Percentiles rank a stretch among this genome's conserved stretches.
Evolutionary conservation across 202 grass and related monocot genomes (phyloP).

Genomic region (Schoenoplectus tabernaemontani): DNA sequence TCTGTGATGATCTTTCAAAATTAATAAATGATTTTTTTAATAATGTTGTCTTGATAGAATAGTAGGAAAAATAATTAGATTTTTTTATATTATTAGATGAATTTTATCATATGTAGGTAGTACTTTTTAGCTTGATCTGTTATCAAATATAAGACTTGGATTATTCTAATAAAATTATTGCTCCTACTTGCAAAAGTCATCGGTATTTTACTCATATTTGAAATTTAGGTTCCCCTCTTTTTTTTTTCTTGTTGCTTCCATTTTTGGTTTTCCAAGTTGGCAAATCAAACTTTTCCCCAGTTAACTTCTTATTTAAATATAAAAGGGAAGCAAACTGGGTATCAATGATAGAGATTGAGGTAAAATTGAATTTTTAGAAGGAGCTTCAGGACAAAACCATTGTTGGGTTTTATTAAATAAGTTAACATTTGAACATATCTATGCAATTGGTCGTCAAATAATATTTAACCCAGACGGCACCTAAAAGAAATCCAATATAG

Average conservation of each 20-base stretch:
- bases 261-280: not conserved
- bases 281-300: not conserved
- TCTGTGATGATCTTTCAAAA: not conserved
- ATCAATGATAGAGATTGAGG: not conserved
- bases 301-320: not conserved
- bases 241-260: not conserved
- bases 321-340: not conserved
- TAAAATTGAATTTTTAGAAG: conserved; percentile 1
- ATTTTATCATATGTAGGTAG: not conserved
- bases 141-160: not conserved
- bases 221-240: not conserved
- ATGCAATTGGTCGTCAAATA: not conserved
- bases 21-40: not conserved
- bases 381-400: not conserved
- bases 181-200: not conserved
- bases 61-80: not conserved
- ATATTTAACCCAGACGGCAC: not conserved
- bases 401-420: not conserved
- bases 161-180: conserved; percentile 1
- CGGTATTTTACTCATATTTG: not conserved
- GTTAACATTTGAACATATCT: not conserved
- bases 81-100: not conserved
- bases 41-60: not conserved
- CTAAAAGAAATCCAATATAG: conserved; percentile 3
- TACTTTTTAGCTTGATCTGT: not conserved